Evolutionary conservation across 2,329 filamentous ascomycete genomes (phyloP), one percentile per base, ranked within the genome.

Genomic region (Cordyceps cicadae): DNA sequence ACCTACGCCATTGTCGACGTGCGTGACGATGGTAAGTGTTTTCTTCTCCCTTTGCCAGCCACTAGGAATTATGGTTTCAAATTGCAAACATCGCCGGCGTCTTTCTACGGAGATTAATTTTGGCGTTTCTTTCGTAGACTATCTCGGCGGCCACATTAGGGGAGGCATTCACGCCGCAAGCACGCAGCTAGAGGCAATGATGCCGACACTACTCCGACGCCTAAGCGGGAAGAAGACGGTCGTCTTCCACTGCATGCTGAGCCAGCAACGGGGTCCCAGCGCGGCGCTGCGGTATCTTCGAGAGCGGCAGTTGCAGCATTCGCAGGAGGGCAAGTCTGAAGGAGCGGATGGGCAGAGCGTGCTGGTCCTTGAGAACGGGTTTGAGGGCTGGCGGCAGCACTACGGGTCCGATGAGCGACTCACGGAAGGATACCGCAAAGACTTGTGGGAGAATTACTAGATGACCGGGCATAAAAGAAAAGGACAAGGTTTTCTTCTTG

Each of bases 181-280:
- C 55, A 76, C 76, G 51, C 83, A 85, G 19, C 82, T 97, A 54
- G 90, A 96, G 68, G 83, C 84, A 70, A 85, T 82, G 66, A 84
- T 94, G 73, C 89, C 92, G 0, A 90, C 92, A 64, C 84, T 99
- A n/a, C 80, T 96, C 14, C 85, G 90, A 61, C 86, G 82, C 49
- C 82, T 97, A 53, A 78, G 85, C 65, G 85, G 87, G 70, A 92
- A 91, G 73, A 84, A 94, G 60, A 87, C 82, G 12, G 91, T 99
- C 15, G 84, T 99, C 1, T 99, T 99, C 73, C 94, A 99, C 76
- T 99, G 94, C 75, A 89, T 90, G 19, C 78, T 97, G 60, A 93
- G 88, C 66, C 94, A 97, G 77, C 89, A 96, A 76, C 82, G 94
- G 0, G 94, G 94, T 0, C 94, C 94, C 0, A 83, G 83, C 55